These are phyloP conservation scores for Zoysia pacifica DNA, from an alignment of 176 grass and related monocot genomes.

Conservation along the genomic window DNA sequence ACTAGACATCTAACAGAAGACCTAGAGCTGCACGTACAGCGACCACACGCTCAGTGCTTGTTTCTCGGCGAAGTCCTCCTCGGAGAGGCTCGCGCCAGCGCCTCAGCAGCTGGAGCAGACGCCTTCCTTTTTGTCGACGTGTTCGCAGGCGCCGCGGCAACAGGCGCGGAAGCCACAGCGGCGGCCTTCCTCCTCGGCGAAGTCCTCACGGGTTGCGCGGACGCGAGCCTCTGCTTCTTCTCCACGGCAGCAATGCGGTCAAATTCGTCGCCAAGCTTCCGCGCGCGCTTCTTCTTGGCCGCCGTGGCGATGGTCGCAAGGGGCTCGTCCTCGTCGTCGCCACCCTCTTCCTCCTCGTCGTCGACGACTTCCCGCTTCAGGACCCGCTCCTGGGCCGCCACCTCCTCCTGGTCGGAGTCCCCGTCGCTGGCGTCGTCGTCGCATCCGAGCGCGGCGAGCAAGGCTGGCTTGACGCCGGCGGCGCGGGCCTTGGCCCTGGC, in stretches of 20 bases:
- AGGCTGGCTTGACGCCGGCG: constrained; percentile 41
- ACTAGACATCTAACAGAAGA: background rate
- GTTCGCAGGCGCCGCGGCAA: constrained; percentile 24
- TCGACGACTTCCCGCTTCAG: constrained; percentile 18
- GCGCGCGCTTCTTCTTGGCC: constrained; percentile 59
- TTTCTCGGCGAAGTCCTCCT: constrained; percentile 49
- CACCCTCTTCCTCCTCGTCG: constrained; percentile 23
- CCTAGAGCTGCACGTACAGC: constrained; percentile 12
- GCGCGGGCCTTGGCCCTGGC: constrained; percentile 12
- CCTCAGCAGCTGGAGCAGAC: constrained; percentile 4
- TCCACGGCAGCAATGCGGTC: constrained; percentile 54
- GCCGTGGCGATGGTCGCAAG: constrained; percentile 37
- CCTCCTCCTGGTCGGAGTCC: constrained; percentile 39
- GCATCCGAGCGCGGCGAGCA: constrained; percentile 38
- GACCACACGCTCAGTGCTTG: constrained; percentile 25
- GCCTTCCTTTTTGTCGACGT: constrained; percentile 3
- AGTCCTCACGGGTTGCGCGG: constrained; percentile 30
- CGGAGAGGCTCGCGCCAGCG: constrained; percentile 42
- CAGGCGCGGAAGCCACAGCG: background rate
- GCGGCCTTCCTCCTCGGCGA: constrained; percentile 29
- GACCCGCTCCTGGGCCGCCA: constrained; percentile 33
- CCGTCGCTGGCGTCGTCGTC: constrained; percentile 25
- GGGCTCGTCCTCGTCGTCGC: constrained; percentile 21
- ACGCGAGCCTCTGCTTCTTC: constrained; percentile 35
- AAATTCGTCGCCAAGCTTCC: constrained; percentile 68